These are phyloP conservation scores for Entonaema liquescens DNA, from an alignment of 495 filamentous ascomycete genomes.

Conservation along the genomic window DNA sequence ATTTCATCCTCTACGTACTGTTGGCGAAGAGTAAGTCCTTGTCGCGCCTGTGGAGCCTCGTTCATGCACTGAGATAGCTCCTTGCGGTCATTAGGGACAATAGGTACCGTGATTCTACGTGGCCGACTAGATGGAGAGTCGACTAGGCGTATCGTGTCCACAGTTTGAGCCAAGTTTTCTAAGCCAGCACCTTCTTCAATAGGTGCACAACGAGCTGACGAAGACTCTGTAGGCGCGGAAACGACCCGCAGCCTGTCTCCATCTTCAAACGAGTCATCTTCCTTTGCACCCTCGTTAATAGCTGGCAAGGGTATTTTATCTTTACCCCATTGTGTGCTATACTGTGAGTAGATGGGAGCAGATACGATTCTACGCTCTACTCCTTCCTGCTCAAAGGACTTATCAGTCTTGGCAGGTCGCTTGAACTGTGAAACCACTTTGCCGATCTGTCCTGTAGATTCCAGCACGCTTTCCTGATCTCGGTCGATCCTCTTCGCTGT, in stretches of 20 bases:
- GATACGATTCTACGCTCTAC: slow-evolving; percentile 59
- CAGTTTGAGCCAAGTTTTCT: slow-evolving; percentile 47
- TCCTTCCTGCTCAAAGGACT: slow-evolving; percentile 26
- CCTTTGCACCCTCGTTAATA: slow-evolving; percentile 58
- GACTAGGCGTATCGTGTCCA: slow-evolving; percentile 63
- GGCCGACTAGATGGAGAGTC: slow-evolving; percentile 45
- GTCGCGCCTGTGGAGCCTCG: slow-evolving; percentile 11
- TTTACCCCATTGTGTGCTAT: slow-evolving; percentile 44
- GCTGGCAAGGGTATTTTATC: slow-evolving; percentile 58
- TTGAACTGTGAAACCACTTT: slow-evolving; percentile 13
- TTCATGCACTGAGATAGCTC: slow-evolving; percentile 45
- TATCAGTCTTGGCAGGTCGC: slow-evolving; percentile 1
- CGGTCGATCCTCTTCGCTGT: slow-evolving; percentile 23
- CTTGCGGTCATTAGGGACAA: slow-evolving; percentile 66
- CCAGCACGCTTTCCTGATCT: not conserved
- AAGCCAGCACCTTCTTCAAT: slow-evolving; percentile 45
- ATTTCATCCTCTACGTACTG: slow-evolving; percentile 36
- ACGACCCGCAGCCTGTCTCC: slow-evolving; percentile 45
- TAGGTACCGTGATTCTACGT: slow-evolving; percentile 32
- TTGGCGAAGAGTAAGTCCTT: slow-evolving; percentile 27
- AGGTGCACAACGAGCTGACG: slow-evolving; percentile 22
- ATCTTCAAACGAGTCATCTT: slow-evolving; percentile 41
- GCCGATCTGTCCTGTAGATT: not conserved
- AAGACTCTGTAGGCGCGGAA: slow-evolving; percentile 43
- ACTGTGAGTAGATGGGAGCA: slow-evolving; percentile 61